phyloP scores from a whole-genome alignment of 2,329 filamentous ascomycete genomes.

The Epichloe glyceriae region DNA sequence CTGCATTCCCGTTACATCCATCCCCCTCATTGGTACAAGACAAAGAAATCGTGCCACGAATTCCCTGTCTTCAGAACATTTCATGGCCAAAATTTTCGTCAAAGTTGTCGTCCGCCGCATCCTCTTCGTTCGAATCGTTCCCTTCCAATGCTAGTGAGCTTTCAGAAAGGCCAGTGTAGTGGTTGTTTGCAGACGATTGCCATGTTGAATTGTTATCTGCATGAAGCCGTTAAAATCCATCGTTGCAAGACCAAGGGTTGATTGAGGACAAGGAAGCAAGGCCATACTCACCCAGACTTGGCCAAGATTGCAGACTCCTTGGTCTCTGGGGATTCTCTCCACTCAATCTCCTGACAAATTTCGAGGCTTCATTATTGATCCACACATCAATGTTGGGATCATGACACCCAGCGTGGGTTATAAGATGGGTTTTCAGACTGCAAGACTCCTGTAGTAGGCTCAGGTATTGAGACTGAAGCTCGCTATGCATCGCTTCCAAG shows the following conservation, averaged over 20 bases:
- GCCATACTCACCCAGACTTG: neutral
- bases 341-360: conserved; percentile 25
- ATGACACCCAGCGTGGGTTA: conserved; percentile 38
- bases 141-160: neutral
- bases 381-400: conserved; percentile 40
- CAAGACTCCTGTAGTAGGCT: conserved; percentile 30
- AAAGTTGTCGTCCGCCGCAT: neutral
- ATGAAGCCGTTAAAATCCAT: neutral
- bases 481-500: conserved; percentile 30
- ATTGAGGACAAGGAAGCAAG: neutral
- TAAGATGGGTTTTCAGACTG: conserved; percentile 36
- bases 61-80: neutral
- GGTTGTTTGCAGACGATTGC: neutral
- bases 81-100: neutral
- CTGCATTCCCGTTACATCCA: no score
- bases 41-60: no score
- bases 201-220: neutral
- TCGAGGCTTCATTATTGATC: conserved; percentile 38
- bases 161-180: conserved; percentile 1
- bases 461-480: conserved; percentile 30
- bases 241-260: neutral
- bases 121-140: conserved; percentile 1
- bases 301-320: neutral
- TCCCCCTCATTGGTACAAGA: neutral
- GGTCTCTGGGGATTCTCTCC: neutral